Conservation (phyloP, 2,329 filamentous ascomycete genomes). For the Tolypocladium pustulatum region DNA sequence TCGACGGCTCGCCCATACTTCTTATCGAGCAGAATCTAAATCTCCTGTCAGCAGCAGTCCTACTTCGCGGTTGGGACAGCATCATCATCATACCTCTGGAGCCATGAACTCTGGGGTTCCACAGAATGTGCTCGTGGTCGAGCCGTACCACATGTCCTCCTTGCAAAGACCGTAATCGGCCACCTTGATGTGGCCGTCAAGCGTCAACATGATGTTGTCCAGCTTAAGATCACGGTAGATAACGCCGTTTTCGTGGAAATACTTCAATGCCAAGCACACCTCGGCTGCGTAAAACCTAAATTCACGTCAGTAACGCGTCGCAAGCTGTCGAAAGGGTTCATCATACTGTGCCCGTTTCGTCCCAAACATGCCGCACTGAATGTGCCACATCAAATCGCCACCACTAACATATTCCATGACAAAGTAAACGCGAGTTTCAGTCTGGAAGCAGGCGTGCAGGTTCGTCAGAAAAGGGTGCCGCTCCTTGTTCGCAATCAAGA, state of each 20-base stretch:
- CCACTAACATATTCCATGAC: conserved; percentile 99
- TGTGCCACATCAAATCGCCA: conserved; percentile 98
- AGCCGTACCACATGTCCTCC: conserved; percentile 99
- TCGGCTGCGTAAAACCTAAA: conserved; percentile 89
- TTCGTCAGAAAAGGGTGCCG: conserved; percentile 92
- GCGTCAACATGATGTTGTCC: conserved; percentile 80
- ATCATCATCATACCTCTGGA: conserved; percentile 59
- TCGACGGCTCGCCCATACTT: conserved; percentile 96
- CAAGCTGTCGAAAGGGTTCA: background rate
- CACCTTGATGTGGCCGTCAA: conserved; percentile 98
- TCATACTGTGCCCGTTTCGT: conserved; percentile 90
- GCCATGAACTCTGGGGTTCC: conserved; percentile 99
- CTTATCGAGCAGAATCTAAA: conserved; percentile 87
- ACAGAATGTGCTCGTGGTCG: conserved; percentile 94
- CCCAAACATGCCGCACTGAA: conserved; percentile 92
- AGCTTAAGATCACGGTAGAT: conserved; percentile 97
- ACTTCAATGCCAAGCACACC: conserved; percentile 93
- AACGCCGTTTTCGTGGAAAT: conserved; percentile 98
- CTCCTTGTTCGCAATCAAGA: conserved; percentile 94
- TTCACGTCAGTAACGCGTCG: conserved; percentile 8
- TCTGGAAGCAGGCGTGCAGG: conserved; percentile 97
- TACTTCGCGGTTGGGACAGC: too few species aligned
- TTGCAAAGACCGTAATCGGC: conserved; percentile 98
- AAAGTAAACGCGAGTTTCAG: conserved; percentile 95
- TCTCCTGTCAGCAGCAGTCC: conserved; percentile 17